Evolutionary conservation across 371 early-diverging fungal genomes (phyloP).

Genomic region (Chytridium lagenaria): DNA sequence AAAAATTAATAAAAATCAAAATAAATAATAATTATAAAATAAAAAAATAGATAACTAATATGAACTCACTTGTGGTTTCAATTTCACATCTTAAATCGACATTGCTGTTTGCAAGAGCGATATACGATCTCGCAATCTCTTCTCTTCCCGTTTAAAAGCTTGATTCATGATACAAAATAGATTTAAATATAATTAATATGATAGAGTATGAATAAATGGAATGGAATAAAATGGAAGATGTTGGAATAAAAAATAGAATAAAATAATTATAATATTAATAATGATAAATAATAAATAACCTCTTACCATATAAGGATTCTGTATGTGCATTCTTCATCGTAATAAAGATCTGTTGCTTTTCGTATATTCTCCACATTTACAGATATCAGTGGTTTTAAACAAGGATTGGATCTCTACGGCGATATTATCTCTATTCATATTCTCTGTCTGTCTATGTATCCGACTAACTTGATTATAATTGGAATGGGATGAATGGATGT

Average conservation of each 20-base stretch:
- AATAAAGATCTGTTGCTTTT: conserved; percentile 39
- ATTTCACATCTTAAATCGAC: conserved; percentile 38
- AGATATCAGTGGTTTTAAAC: conserved; percentile 21
- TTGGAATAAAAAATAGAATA: no score
- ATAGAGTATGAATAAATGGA: no score
- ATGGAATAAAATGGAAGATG: no score
- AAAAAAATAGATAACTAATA: no score
- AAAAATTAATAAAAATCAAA: no score
- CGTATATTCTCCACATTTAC: conserved; percentile 33
- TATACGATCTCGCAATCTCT: conserved; percentile 46
- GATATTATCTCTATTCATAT: not conserved
- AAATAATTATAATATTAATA: no score
- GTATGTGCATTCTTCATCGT: conserved; percentile 40
- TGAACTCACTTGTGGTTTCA: conserved; percentile 37
- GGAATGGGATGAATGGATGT: not conserved
- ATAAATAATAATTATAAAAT: no score
- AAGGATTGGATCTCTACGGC: not conserved
- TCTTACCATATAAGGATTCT: conserved; percentile 51
- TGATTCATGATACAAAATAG: not conserved
- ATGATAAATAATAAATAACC: no score
- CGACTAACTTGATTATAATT: not conserved
- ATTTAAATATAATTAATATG: no score
- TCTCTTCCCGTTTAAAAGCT: conserved; percentile 43
- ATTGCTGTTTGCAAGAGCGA: conserved; percentile 40
- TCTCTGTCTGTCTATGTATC: no score